phyloP scores from a whole-genome alignment of 192 early-diverging fungal species.

The Bifiguratus adelaidae region DNA sequence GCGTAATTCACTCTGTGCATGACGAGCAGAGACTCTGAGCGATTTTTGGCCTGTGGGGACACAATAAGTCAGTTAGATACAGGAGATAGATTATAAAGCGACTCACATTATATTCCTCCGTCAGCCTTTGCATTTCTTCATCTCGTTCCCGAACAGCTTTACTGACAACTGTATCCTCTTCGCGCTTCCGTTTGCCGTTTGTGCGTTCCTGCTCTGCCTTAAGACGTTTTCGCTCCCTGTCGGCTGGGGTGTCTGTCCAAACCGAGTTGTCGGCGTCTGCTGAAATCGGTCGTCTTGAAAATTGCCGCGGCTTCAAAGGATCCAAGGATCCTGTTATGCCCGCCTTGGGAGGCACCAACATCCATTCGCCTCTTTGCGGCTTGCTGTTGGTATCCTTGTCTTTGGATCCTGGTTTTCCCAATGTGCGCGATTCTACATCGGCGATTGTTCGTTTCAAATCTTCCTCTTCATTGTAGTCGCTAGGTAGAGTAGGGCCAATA shows the following conservation, averaged over 20 bases:
- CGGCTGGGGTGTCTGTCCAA: constrained; percentile 48
- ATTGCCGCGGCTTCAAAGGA: background rate
- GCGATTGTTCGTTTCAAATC: constrained; percentile 14
- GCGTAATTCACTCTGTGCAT: constrained; percentile 23
- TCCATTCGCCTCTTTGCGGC: constrained; percentile 40
- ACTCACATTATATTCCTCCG: constrained; percentile 19
- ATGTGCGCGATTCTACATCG: constrained; percentile 20
- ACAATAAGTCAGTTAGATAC: background rate
- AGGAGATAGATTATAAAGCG: background rate
- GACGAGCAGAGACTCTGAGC: constrained; percentile 30
- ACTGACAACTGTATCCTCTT: constrained; percentile 12
- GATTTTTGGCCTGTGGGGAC: constrained; percentile 22
- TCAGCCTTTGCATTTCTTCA: constrained; percentile 11
- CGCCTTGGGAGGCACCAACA: constrained; percentile 46
- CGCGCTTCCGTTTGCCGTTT: constrained; percentile 2
- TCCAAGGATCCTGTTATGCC: background rate
- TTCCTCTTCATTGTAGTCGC: background rate
- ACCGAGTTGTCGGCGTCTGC: constrained; percentile 29
- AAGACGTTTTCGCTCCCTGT: constrained; percentile 25
- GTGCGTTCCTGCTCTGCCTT: background rate
- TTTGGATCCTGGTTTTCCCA: background rate
- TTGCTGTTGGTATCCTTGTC: background rate
- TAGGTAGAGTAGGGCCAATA: constrained; percentile 24
- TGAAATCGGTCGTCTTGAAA: background rate
- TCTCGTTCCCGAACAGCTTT: constrained; percentile 13